Percentiles rank a stretch among this genome's conserved stretches.
Evolutionary conservation across 441 rosid species (phyloP).

Genomic region (Arabidopsis hybrid): DNA sequence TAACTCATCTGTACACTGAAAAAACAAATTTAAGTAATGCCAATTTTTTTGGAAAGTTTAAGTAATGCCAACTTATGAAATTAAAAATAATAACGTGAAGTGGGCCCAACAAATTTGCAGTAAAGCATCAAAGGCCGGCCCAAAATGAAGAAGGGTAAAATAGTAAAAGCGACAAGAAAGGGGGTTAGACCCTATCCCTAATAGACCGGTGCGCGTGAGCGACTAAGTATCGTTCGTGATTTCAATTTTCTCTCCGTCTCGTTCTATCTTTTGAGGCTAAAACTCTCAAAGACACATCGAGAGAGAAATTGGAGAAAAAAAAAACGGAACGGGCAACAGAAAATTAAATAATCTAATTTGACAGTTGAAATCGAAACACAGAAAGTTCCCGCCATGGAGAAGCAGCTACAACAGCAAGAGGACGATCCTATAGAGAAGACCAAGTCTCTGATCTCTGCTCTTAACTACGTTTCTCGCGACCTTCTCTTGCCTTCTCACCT

Average conservation of each 20-base stretch:
- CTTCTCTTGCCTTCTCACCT: constrained; percentile 88
- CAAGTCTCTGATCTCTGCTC: constrained; percentile 82
- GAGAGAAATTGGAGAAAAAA: not conserved
- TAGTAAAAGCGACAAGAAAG: not conserved
- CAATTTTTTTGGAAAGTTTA: too few species aligned
- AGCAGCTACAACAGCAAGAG: constrained; percentile 43
- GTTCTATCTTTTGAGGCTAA: constrained; percentile 22
- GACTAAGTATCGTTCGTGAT: not conserved
- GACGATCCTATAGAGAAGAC: constrained; percentile 57
- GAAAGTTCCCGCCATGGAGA: constrained; percentile 76
- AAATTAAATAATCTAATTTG: constrained; percentile 29
- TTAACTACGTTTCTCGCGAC: constrained; percentile 85
- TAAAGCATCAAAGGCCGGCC: not conserved
- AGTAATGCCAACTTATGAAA: too few species aligned
- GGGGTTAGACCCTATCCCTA: constrained; percentile 2
- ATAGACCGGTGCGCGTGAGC: constrained; percentile 8
- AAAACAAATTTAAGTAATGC: not conserved
- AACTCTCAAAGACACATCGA: constrained; percentile 2
- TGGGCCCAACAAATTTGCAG: not conserved
- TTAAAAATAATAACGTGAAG: too few species aligned
- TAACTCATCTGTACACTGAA: not conserved
- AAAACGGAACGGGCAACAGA: not conserved
- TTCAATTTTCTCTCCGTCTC: constrained; percentile 22
- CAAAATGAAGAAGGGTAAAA: not conserved
- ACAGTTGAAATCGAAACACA: constrained; percentile 32